A percentile compares a stretch with the other conserved stretches of the same genome.
These are phyloP conservation scores for Tetrahymena elliotti DNA, from an alignment of 73 alveolate genomes.

Conservation along the genomic window DNA sequence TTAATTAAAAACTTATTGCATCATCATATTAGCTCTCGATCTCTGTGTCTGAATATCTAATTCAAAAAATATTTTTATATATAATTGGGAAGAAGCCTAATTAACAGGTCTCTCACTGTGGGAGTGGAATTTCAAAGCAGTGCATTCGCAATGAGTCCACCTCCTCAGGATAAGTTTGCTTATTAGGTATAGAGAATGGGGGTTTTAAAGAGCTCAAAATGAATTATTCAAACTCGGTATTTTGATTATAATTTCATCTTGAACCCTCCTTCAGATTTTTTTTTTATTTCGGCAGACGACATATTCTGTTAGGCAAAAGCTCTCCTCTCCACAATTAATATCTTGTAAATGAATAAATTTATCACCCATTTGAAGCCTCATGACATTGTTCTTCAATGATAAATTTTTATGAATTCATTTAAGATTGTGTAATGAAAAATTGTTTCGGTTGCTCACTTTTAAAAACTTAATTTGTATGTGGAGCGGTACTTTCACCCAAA, in stretches of 20 bases:
- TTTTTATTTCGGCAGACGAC: neutral
- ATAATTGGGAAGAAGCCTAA: neutral
- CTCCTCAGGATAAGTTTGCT: constrained; percentile 2
- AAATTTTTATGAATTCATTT: neutral
- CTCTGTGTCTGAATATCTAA: neutral
- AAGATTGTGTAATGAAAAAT: neutral
- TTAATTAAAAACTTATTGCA: neutral
- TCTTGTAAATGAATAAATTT: neutral
- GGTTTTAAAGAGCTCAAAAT: neutral
- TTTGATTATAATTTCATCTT: neutral
- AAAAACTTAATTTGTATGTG: neutral
- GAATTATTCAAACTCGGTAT: neutral
- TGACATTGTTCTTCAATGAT: neutral
- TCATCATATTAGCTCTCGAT: neutral
- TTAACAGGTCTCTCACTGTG: constrained; percentile 1
- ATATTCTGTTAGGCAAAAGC: neutral
- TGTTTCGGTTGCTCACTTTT: neutral
- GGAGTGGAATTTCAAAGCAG: neutral
- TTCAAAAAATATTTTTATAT: neutral
- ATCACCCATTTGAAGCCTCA: neutral
- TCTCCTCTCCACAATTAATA: neutral
- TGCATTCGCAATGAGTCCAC: neutral
- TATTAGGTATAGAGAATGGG: neutral
- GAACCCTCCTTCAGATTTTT: constrained; percentile 1
- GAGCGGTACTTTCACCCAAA: constrained; percentile 1